Evolutionary conservation across 2,329 filamentous ascomycete genomes (phyloP), one percentile per base, ranked within the genome.

Genomic region (Ceratocystis colombiana): DNA sequence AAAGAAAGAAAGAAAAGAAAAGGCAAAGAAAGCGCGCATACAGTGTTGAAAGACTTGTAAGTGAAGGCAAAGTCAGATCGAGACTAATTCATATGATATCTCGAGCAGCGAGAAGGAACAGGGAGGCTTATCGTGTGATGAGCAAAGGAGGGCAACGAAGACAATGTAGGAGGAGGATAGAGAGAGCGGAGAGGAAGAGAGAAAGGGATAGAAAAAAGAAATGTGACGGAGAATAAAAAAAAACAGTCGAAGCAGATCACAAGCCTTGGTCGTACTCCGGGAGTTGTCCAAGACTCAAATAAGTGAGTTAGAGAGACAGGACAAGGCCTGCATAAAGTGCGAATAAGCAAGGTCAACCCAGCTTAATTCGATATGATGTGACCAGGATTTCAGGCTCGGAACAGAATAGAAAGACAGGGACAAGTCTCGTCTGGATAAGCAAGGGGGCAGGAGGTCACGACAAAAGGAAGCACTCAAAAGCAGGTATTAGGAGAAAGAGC

Each of bases 1-100:
- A 17, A 62, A 71, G 6, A n/a, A n/a, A n/a, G n/a, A n/a, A 28
- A 57, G 28, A 55, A 28, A n/a, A 57, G 12, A 57, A 66, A 71
- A 33, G 6, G 1, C 8, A 8, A 37, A 12, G 33, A 37, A 37
- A 37, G 33, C 37, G 61, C 55, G 28, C 48, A 20, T 30, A 8
- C 55, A 59, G 37, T 37, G 55, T 7, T 59, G 28, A 15, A 22
- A 30, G 55, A n/a, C 28, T 59, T 59, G 55, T 37, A 30, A 57
- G 22, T 33, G 17, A 37, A 30, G 15, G 17, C 55, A 59, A n/a
- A 28, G 48, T 10, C 10, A 28, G 15, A 28, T 53, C 20, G 48
- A n/a, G 30, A 59, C 28, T 59, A 37, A n/a, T 37, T 10, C 30
- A 25, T 30, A 12, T 37, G 28, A 37, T 37, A 7, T 7, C 15